phyloP scores from a whole-genome alignment of 1,284 basidiomycete genomes.

The Cryptococcus amylolentus region DNA sequence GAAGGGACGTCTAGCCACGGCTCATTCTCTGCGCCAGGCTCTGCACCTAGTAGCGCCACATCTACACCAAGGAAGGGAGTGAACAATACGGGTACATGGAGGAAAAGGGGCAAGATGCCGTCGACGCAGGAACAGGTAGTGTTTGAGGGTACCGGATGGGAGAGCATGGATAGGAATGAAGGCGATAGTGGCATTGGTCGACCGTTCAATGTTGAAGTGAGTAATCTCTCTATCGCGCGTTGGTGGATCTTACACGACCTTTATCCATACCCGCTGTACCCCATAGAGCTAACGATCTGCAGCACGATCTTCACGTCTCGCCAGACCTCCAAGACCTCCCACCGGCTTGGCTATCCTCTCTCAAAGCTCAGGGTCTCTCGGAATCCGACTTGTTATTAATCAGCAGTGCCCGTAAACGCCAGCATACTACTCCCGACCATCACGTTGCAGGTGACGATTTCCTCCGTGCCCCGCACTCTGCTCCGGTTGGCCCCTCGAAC shows the following conservation, averaged over 20 bases:
- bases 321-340: constrained; percentile 38
- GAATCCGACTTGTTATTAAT: constrained; percentile 40
- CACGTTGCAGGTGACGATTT: neutral
- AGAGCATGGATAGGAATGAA: constrained; percentile 6
- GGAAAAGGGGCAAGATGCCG: neutral
- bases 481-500: neutral
- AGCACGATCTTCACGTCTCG: constrained; percentile 47
- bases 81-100: neutral
- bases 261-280: neutral
- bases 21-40: too few species aligned
- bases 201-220: constrained; percentile 41
- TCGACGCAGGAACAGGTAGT: neutral
- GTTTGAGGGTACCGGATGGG: neutral
- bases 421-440: neutral
- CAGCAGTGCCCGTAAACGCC: constrained; percentile 21
- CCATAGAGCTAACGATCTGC: neutral
- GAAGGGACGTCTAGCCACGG: neutral
- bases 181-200: constrained; percentile 33
- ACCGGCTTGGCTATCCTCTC: constrained; percentile 30
- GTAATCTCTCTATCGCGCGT: neutral
- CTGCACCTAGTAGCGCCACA: neutral
- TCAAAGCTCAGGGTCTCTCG: constrained; percentile 38
- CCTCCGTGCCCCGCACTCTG: neutral
- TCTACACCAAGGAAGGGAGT: neutral
- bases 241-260: neutral